Evolutionary conservation across 148 eudicot genomes (phyloP).

Genomic region (Cornus controversa): DNA sequence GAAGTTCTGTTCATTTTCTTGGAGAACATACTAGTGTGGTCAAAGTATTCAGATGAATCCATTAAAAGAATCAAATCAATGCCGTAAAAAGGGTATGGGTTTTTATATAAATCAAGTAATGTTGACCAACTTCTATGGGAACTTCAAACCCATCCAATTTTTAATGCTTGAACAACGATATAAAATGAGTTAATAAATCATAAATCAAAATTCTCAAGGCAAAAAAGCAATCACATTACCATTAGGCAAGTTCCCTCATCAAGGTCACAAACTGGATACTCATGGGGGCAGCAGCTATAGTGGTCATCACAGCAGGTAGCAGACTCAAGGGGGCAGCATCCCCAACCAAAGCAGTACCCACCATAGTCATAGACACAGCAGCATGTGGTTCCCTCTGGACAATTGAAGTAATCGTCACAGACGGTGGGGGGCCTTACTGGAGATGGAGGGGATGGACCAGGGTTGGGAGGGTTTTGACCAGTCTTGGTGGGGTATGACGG

Average conservation of each 20-base stretch:
- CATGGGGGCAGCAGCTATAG: slow-evolving; percentile 86
- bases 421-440: slow-evolving; percentile 45
- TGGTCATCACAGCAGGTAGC: slow-evolving; percentile 83
- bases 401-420: slow-evolving; percentile 62
- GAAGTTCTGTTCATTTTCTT: too few relatives aligned
- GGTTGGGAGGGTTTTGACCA: slow-evolving; percentile 71
- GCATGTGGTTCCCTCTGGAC: slow-evolving; percentile 65
- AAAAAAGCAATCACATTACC: slow-evolving; percentile 30
- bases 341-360: slow-evolving; percentile 78
- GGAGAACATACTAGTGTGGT: too few relatives aligned
- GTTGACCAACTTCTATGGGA: too few relatives aligned
- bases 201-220: too few relatives aligned
- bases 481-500: slow-evolving; percentile 83
- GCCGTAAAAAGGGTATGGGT: too few relatives aligned
- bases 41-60: too few relatives aligned
- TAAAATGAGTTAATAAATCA: too few relatives aligned
- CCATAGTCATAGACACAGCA: slow-evolving; percentile 68
- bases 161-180: too few relatives aligned
- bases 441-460: slow-evolving; percentile 79
- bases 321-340: slow-evolving; percentile 74
- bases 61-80: too few relatives aligned
- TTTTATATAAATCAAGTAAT: too few relatives aligned
- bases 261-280: slow-evolving; percentile 70
- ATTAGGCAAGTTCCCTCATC: slow-evolving; percentile 53
- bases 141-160: too few relatives aligned